Evolutionary conservation across 805 yeast species (phyloP), one percentile per base, ranked within the genome.

Genomic region (Saturnispora quitensis): DNA sequence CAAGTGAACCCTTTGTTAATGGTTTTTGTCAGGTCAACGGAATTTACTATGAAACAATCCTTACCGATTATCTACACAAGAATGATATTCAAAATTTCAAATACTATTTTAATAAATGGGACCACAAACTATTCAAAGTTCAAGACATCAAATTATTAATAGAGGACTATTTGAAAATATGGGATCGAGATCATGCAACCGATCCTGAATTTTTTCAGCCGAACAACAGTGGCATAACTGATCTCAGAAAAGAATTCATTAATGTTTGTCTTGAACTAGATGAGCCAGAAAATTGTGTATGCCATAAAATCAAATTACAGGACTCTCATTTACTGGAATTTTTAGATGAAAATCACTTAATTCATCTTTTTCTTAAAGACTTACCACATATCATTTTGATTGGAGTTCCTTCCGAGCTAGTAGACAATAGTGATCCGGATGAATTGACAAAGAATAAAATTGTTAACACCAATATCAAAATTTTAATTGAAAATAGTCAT

Each of bases 401-500:
- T 1, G 54, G 47, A 12, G 31, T 58, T 3, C 55, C 53, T 6
- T 42, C 33, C 1, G 62, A 68, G 1, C 76, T 75, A 18, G 55
- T 79, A 2, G 60, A 64, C 9, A 61, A 64, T 3, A 62, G 74
- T 3, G 72, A 82, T 1, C 63, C 79, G 2, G 66, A 65, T 1
- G 65, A 69, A 5, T 55, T 84, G 2, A 65, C 69, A 22, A 60
- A 62, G 1, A 67, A 66, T 22, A 18, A 27, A 42, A 22, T 20
- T 10, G 61, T 85, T 6, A 47, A 55, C 2, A 76, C 74, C 15
- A 66, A 81, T 1, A 69, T 87, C 6, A 64, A 71, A 4, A 67
- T 86, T 6, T 68, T 88, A 31, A 82, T 84, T 3, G 79, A 76
- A 10, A 78, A 78, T 47, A 71, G 88, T 43, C 86, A 82, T 57